phyloP scores from a whole-genome alignment of 2,329 filamentous ascomycete species.

The Hypoxylon sp. region DNA sequence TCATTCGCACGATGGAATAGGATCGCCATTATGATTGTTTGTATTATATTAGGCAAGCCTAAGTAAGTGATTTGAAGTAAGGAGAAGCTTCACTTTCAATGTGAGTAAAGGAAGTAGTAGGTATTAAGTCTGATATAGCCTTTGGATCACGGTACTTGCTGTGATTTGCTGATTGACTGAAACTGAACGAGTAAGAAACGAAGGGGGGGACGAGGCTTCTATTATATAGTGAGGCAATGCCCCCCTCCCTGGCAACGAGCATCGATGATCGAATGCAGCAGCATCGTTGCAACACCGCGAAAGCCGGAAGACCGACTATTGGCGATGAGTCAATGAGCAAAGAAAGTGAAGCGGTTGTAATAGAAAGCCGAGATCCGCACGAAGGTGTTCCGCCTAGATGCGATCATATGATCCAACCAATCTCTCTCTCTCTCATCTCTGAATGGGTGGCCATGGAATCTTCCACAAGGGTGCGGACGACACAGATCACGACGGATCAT shows the following conservation, averaged over 20 bases:
- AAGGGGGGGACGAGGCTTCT: slow-evolving; percentile 23
- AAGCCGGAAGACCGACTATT: slow-evolving; percentile 26
- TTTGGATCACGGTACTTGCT: slow-evolving; percentile 27
- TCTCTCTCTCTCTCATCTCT: slow-evolving; percentile 13
- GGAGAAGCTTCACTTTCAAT: slow-evolving; percentile 25
- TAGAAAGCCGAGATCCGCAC: slow-evolving; percentile 35
- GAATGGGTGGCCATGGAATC: slow-evolving; percentile 33
- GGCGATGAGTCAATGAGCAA: slow-evolving; percentile 31
- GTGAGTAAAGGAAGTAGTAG: slow-evolving; percentile 17
- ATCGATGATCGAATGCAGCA: slow-evolving; percentile 30
- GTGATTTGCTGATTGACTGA: slow-evolving; percentile 31
- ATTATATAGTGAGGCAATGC: slow-evolving; percentile 23
- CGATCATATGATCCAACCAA: slow-evolving; percentile 33
- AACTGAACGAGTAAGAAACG: slow-evolving; percentile 15
- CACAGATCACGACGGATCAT: slow-evolving; percentile 32
- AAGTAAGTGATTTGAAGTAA: slow-evolving; percentile 1
- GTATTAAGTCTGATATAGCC: slow-evolving; percentile 21
- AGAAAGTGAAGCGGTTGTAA: slow-evolving; percentile 9
- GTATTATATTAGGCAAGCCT: slow-evolving; percentile 12
- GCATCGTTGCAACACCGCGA: slow-evolving; percentile 24
- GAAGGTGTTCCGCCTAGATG: slow-evolving; percentile 25
- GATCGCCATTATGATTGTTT: slow-evolving; percentile 33
- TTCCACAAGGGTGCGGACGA: slow-evolving; percentile 31
- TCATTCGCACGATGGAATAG: slow-evolving; percentile 51
- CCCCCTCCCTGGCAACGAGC: slow-evolving; percentile 9